phyloP scores from a whole-genome alignment of 345 rosid genomes.

The Barbarea vulgaris region DNA sequence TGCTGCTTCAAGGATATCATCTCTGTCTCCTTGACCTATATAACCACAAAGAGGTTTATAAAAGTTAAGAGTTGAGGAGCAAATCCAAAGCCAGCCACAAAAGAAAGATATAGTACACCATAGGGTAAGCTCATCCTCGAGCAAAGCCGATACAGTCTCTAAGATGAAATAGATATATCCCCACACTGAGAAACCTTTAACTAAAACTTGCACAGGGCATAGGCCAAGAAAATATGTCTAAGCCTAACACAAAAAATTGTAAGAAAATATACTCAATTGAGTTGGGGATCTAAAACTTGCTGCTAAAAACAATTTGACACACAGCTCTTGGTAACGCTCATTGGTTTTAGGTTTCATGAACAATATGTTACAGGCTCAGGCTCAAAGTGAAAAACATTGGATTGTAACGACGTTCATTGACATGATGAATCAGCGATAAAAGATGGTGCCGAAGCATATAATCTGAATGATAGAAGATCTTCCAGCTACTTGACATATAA shows the following conservation, averaged over 20 bases:
- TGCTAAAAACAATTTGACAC: neutral
- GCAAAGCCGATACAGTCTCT: constrained; percentile 2
- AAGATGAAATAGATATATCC: neutral
- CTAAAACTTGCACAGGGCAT: neutral
- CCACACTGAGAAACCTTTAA: neutral
- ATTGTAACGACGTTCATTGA: neutral
- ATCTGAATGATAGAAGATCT: neutral
- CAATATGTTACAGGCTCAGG: neutral
- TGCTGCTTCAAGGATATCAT: constrained; percentile 52
- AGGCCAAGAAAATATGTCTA: neutral
- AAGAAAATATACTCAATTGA: neutral
- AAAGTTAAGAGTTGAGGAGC: constrained; percentile 1
- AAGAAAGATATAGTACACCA: constrained; percentile 2
- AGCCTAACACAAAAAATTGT: constrained; percentile 1
- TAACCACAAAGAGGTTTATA: constrained; percentile 10
- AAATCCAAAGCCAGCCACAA: constrained; percentile 19
- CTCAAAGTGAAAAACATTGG: neutral
- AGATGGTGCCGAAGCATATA: neutral
- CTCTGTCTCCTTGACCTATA: constrained; percentile 75
- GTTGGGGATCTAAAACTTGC: constrained; percentile 4
- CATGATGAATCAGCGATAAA: constrained; percentile 1
- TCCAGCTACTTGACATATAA: constrained; percentile 1
- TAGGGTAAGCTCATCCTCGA: neutral
- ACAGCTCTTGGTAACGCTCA: neutral
- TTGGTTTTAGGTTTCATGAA: neutral